Percentiles rank a stretch among this genome's conserved stretches.
phyloP scores from a whole-genome alignment of 2,329 filamentous ascomycete species.

The Nigrospora oryzae region DNA sequence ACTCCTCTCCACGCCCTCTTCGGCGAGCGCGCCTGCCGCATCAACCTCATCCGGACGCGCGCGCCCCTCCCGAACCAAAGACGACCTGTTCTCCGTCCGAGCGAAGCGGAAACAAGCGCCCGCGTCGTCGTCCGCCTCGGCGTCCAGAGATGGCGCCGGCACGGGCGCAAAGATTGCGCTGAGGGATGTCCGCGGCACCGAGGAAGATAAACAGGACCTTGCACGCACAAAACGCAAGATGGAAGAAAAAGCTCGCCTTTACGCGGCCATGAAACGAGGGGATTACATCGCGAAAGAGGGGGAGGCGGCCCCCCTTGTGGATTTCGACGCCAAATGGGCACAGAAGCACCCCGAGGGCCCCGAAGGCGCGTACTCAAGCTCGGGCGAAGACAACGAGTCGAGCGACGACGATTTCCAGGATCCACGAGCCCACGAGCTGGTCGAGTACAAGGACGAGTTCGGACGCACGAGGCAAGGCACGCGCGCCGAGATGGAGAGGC shows the following conservation, averaged over 20 bases:
- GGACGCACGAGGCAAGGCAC: constrained; percentile 73
- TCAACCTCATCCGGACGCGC: constrained; percentile 37
- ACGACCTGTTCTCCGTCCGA: constrained; percentile 56
- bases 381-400: constrained; percentile 59
- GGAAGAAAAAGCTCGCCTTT: constrained; percentile 83
- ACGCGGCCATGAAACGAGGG: constrained; percentile 86
- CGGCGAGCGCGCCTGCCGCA: constrained; percentile 29
- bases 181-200: constrained; percentile 44
- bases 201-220: constrained; percentile 59
- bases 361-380: constrained; percentile 21
- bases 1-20: constrained; percentile 55
- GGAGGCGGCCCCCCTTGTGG: constrained; percentile 62
- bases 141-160: constrained; percentile 46
- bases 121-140: constrained; percentile 45
- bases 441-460: constrained; percentile 89
- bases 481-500: constrained; percentile 54
- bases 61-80: constrained; percentile 48
- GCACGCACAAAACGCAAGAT: constrained; percentile 70
- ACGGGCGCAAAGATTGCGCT: constrained; percentile 30
- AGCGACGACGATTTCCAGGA: constrained; percentile 31
- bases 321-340: constrained; percentile 96
- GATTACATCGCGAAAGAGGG: constrained; percentile 65
- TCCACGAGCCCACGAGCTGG: constrained; percentile 46
- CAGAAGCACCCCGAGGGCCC: constrained; percentile 51
- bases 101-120: constrained; percentile 36